A percentile compares a stretch with the other conserved stretches of the same genome.
phyloP scores from a whole-genome alignment of 2,329 filamentous ascomycete species.

The Mycogone perniciosa region DNA sequence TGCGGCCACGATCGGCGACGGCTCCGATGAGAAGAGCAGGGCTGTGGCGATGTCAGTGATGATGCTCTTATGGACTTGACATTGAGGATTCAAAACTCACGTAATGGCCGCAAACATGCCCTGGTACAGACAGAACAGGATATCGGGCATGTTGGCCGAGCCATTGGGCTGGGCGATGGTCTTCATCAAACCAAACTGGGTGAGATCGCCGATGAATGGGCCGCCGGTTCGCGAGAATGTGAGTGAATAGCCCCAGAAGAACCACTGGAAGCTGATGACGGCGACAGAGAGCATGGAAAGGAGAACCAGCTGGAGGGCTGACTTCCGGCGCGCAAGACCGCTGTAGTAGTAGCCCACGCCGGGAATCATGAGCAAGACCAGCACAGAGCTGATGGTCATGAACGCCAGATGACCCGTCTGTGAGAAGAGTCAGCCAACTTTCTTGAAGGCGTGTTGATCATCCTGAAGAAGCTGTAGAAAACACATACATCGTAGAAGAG shows the following conservation, averaged over 20 bases:
- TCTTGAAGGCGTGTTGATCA: neutral
- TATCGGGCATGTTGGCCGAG: constrained; percentile 64
- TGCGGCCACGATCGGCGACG: constrained; percentile 54
- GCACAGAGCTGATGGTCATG: constrained; percentile 67
- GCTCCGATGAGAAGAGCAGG: constrained; percentile 54
- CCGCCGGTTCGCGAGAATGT: constrained; percentile 77
- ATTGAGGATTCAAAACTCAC: constrained; percentile 42
- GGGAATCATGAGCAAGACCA: constrained; percentile 88
- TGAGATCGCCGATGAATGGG: constrained; percentile 69
- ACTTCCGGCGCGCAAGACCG: constrained; percentile 81
- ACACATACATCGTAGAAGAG: constrained; percentile 69
- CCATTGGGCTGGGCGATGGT: constrained; percentile 72
- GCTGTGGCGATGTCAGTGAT: constrained; percentile 23
- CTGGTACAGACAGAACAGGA: constrained; percentile 80
- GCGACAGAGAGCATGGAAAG: constrained; percentile 75
- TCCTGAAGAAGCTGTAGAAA: neutral
- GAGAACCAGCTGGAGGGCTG: constrained; percentile 79
- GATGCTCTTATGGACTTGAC: neutral
- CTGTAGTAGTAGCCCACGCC: constrained; percentile 95
- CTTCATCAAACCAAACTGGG: constrained; percentile 75
- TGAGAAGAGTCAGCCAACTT: constrained; percentile 4
- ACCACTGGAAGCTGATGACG: constrained; percentile 85
- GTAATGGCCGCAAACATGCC: constrained; percentile 88
- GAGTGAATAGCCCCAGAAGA: constrained; percentile 90
- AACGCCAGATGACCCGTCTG: constrained; percentile 78